These are phyloP conservation scores for Larix kaempferi DNA, from an alignment of 75 land plant genomes.

Conservation along the genomic window DNA sequence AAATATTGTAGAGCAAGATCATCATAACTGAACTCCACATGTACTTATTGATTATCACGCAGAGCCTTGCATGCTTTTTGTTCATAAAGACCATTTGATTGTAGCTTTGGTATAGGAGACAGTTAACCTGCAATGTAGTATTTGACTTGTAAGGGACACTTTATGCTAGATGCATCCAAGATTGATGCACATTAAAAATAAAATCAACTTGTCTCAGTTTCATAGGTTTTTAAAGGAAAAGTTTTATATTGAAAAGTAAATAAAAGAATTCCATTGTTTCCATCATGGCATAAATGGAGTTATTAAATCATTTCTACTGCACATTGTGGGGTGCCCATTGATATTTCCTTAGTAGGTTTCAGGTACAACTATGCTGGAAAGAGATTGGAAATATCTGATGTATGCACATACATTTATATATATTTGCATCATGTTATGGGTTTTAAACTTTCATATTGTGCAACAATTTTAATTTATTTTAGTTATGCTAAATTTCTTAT, in stretches of 20 bases:
- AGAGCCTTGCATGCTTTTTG: not conserved
- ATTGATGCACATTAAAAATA: too few species aligned
- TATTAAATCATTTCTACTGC: not conserved
- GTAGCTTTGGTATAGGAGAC: constrained; percentile 4
- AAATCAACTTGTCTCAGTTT: too few species aligned
- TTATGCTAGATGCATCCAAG: too few species aligned
- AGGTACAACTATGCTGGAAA: not conserved
- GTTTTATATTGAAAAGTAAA: not conserved
- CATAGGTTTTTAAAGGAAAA: not conserved
- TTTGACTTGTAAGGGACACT: too few species aligned
- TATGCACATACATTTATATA: not conserved
- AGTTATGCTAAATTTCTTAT: not conserved
- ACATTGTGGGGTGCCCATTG: not conserved
- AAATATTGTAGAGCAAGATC: not conserved
- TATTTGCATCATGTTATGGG: not conserved
- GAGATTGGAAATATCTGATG: not conserved
- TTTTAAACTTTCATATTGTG: not conserved
- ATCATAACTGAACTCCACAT: not conserved
- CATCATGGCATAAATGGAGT: not conserved
- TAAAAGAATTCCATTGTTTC: not conserved
- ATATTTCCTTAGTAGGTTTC: not conserved
- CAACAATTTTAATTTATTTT: not conserved
- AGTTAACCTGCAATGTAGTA: too few species aligned
- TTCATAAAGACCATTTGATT: not conserved
- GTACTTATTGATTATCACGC: not conserved